Base-by-base conservation (phyloP, 768 basidiomycete genomes). In the Royoungia palumana region DNA sequence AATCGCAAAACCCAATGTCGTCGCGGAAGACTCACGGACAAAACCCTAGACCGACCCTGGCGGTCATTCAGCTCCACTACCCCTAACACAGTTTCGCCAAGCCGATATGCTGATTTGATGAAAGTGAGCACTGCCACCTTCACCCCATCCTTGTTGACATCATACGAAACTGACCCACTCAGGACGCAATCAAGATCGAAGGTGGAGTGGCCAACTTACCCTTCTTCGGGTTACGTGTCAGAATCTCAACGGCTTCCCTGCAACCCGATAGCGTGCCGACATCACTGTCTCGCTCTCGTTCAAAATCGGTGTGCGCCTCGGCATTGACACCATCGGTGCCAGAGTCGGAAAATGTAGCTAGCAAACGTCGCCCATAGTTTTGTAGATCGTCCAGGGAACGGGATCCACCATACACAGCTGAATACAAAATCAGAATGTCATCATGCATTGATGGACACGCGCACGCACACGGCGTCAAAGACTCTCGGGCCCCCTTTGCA, bases 121-220 rank as follows among this genome's bases (percentile, higher is more conserved):
- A 99, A 89, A 0, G 94, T 96, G 13, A 99, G 68, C 32, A 89
- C 84, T 6, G 95, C 94, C 49, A 98, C 92, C 35, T 83, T 82
- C 32, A 88, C 79, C 0, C 89, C 92, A 30, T 95, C 91, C 72
- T 97, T 96, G 63, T 85, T 89, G 47, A 97, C 93, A 70, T 97
- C 94, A 68, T 92, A 97, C 1, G 93, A 94, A 34, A 86, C 93
- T 95, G 56, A 14, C 21, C 34, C 14, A 21, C 11, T 47, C 20
- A 30, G 28, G 21, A 4, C 9, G 19, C 27, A 5, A 13, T 27
- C 36, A 11, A 0, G 9, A 28, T 4, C 38, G 12, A 13, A 30
- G 16, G 4, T 2, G 11, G 24, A 22, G 48, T 36, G 7, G 12
- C 16, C 16, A 6, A 64, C 80, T 41, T 48, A 91, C 94, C 80